Evolutionary conservation across 352 stramenopile species (phyloP).

Genomic region (Aphanomyces stellatus): DNA sequence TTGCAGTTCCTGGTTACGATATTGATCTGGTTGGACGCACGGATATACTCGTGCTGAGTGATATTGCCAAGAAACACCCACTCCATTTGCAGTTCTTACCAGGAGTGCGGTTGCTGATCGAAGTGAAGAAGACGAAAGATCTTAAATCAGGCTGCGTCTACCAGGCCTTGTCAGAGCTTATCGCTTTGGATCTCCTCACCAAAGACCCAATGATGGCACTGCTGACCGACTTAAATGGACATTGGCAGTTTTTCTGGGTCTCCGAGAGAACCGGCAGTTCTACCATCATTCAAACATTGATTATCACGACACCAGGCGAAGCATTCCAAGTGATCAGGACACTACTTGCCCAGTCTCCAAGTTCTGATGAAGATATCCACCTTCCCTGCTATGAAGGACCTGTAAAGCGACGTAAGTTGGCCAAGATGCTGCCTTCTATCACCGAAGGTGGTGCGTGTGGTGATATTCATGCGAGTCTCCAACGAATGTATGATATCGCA

Average conservation of each 20-base stretch:
- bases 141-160: slow-evolving; percentile 25
- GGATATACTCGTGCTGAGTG: slow-evolving; percentile 36
- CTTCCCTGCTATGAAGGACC: slow-evolving; percentile 26
- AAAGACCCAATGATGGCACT: slow-evolving; percentile 34
- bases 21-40: slow-evolving; percentile 33
- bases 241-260: slow-evolving; percentile 42
- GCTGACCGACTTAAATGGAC: slow-evolving; percentile 30
- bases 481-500: slow-evolving; percentile 35
- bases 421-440: slow-evolving; percentile 21
- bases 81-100: slow-evolving; percentile 24
- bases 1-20: slow-evolving; percentile 24
- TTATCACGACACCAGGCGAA: slow-evolving; percentile 22
- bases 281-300: slow-evolving; percentile 23
- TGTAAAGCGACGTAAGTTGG: slow-evolving; percentile 35
- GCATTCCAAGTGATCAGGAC: slow-evolving; percentile 30
- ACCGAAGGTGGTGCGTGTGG: slow-evolving; percentile 23
- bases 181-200: slow-evolving; percentile 33
- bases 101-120: slow-evolving; percentile 36
- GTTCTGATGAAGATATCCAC: slow-evolving; percentile 27
- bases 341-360: slow-evolving; percentile 26
- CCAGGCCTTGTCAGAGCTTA: slow-evolving; percentile 35
- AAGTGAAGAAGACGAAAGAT: slow-evolving; percentile 37
- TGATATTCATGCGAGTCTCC: slow-evolving; percentile 22
- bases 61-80: slow-evolving; percentile 19
- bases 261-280: slow-evolving; percentile 23